Base-by-base conservation (phyloP, 495 filamentous ascomycete species). In the Xylaria curta region DNA sequence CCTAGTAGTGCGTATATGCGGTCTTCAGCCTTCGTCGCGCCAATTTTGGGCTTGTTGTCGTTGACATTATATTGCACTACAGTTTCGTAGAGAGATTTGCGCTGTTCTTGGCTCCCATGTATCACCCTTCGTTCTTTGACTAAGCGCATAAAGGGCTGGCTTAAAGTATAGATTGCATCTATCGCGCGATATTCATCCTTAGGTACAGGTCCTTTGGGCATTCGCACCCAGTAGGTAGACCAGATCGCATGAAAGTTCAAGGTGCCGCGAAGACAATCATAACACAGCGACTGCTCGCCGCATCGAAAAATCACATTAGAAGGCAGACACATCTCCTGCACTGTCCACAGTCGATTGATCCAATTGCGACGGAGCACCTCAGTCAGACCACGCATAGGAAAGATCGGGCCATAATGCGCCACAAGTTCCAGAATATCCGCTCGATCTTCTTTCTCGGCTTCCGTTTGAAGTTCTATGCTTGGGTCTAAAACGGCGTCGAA, bases 1-100 rank as follows among this genome's bases (percentile, higher is more conserved):
- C 67, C 67, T 19, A 69, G 56, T 4, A 69, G 58, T 8, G 67
- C 67, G 15, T 69, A 69, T 19, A 69, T 69, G 15, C 67, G 54
- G 21, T 69, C 67, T 58, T 69, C 67, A 7, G 67, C 56, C 46
- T 53, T 51, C 7, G 44, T 49, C 10, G 67, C 67, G 24, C 67
- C 56, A 3, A 62, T 49, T 69, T 69, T 69, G n/a, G 42, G 67
- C 26, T 9, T 31, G 19, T 44, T 13, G 24, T 69, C 67, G 28
- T 69, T 69, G 38, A 69, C 67, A 42, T 69, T 69, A 40, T 69
- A 69, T 56, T 0, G 24, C 10, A 60, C 15, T 17, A 62, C 67
- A 40, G 47, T 21, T 0, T 69, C 67, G 26, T 69, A 61, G 28
- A 69, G 58, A 33, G 42, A 47, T 26, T 21, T 62, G 2, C 46